Evolutionary conservation across 306 rosid species (phyloP).

Genomic region (Cicer judaicum): DNA sequence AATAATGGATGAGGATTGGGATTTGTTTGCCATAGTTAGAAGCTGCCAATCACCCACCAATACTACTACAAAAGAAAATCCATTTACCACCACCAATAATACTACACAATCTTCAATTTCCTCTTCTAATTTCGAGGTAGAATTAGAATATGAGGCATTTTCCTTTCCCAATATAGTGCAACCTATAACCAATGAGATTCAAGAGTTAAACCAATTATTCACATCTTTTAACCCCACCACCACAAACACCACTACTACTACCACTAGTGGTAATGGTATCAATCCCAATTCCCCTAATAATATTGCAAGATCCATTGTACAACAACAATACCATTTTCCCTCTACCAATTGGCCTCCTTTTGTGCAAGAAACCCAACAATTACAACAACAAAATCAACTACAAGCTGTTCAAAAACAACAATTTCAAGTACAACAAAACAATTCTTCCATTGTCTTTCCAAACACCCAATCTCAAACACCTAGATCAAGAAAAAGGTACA

Average conservation of each 20-base stretch:
- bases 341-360: slow-evolving; percentile 16
- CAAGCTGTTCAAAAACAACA: background rate
- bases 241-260: background rate
- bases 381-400: background rate
- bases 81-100: slow-evolving; percentile 2
- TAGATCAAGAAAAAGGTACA: slow-evolving; percentile 64
- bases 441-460: slow-evolving; percentile 29
- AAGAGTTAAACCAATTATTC: slow-evolving; percentile 18
- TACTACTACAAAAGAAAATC: slow-evolving; percentile 7
- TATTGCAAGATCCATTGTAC: slow-evolving; percentile 9
- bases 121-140: slow-evolving; percentile 30
- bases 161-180: slow-evolving; percentile 18
- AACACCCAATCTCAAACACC: slow-evolving; percentile 47
- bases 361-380: slow-evolving; percentile 39
- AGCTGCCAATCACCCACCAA: slow-evolving; percentile 56
- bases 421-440: slow-evolving; percentile 38
- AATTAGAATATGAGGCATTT: slow-evolving; percentile 28
- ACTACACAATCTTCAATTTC: slow-evolving; percentile 45
- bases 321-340: background rate
- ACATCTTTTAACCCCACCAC: slow-evolving; percentile 27
- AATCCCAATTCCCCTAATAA: slow-evolving; percentile 16
- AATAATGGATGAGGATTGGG: slow-evolving; percentile 73
- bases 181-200: slow-evolving; percentile 24
- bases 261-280: slow-evolving; percentile 15
- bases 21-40: slow-evolving; percentile 73